Evolutionary conservation across 2,329 filamentous ascomycete species (phyloP), one percentile per base, ranked within the genome.

Genomic region (Laburnicola sp.): DNA sequence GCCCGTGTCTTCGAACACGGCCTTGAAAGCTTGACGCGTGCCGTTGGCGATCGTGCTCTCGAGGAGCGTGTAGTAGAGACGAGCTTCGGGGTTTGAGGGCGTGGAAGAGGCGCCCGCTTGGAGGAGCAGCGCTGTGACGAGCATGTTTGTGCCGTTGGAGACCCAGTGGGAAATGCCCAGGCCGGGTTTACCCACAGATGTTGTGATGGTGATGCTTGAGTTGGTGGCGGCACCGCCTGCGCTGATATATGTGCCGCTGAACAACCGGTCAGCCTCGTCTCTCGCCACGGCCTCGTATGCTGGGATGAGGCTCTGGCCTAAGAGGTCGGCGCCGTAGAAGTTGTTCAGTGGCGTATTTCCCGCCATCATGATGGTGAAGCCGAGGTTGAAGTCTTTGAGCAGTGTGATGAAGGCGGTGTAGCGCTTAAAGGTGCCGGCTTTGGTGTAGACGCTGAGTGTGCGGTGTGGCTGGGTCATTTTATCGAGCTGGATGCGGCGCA

Each of bases 31-130:
- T 31, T 62, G 56, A 30, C 53, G 50, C 38, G 50, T 60, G 7
- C 60, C 58, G 21, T 45, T 40, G 2, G 41, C 16, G 6, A 51
- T 52, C 16, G 45, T 53, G 3, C 54, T 32, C 8, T 61, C 59
- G 8, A 66, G 49, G 6, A 60, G 57, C 0, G 62, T 62, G 28
- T 61, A 63, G 46, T 66, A 66, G 2, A 66, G 47, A 4, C 63
- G 45, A 1, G 54, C 48, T 30, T 62, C 60, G 4, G 59, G 34
- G 1, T 26, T 53, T 8, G 31, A n/a, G 7, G 57, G 50, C 2
- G n/a, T 39, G 1, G 6, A 4, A 11, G 46, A 32, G 0, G 51
- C 40, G 8, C 62, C 61, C 6, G 41, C 41, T 36, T 58, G 53
- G 2, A 63, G 38, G 8, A 51, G 49, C 2, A 60, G 27, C 9